Base-by-base conservation (phyloP, 2,329 filamentous ascomycete genomes). In the Coniochaeta pulveracea region DNA sequence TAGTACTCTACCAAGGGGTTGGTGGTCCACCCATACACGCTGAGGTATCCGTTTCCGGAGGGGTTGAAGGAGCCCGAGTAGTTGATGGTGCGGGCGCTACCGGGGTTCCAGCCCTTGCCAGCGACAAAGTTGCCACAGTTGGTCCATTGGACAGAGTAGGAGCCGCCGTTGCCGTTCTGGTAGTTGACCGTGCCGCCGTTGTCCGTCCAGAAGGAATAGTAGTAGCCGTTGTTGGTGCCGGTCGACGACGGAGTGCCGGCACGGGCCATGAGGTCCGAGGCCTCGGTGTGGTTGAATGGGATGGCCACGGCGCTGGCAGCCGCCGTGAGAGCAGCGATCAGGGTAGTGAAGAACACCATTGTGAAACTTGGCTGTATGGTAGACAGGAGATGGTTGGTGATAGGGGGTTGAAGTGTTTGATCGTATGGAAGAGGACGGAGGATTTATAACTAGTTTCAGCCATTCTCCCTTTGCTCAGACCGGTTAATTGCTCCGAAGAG, bases 151-250 rank as follows among this genome's bases (percentile, higher is more conserved):
- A 67, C 55, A 40, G 56, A 62, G 57, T 71, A 73, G 38, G 51
- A 48, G 16, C 72, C 69, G 14, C 51, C 63, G 4, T 51, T 49
- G 14, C 60, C 63, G 51, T 74, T 76, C 46, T 62, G 69, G 56
- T 76, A 76, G 24, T 56, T 64, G 6, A 68, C 64, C 26, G 54
- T 47, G 23, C 55, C 60, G n/a, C 51, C 56, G 19, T 64, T 63
- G 38, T 76, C 70, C 35, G 63, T 71, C 69, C 69, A 77, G 58
- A 63, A 75, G 7, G 66, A 71, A 52, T 69, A 76, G 58, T 66
- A 76, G 56, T 62, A 76, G 35, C 70, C 70, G 44, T 71, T 65
- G 55, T 67, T 56, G 6, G 58, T 66, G 31, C 70, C 71, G 3
- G 63, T 66, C 10, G 55, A 51, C 41, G 58, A 66, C 34, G 57